phyloP scores from a whole-genome alignment of 805 yeast genomes.

The Tetrapisispora namnaoensis region DNA sequence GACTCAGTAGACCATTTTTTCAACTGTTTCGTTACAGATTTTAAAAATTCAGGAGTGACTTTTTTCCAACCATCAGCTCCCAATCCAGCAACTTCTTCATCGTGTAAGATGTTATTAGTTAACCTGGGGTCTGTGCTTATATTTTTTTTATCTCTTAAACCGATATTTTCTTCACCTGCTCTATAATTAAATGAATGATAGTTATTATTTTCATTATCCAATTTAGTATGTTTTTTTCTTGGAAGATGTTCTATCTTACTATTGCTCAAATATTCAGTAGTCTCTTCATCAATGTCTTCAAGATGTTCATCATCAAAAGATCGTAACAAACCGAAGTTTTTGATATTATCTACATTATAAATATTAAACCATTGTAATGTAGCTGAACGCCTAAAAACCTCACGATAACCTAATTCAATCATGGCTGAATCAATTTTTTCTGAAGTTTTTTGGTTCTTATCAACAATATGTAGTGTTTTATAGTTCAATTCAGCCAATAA shows the following conservation, averaged over 20 bases:
- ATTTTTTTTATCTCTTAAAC: constrained; percentile 74
- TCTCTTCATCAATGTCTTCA: constrained; percentile 1
- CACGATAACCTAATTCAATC: constrained; percentile 67
- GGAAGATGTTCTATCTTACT: constrained; percentile 8
- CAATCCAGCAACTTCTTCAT: constrained; percentile 63
- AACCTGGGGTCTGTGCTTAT: constrained; percentile 77
- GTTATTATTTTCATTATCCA: neutral
- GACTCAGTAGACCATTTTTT: constrained; percentile 45
- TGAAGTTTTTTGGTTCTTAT: constrained; percentile 4
- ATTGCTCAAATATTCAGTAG: constrained; percentile 19
- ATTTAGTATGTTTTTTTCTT: neutral
- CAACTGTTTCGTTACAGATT: constrained; percentile 46
- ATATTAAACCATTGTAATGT: constrained; percentile 38
- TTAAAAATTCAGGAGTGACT: constrained; percentile 41
- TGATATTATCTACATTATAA: constrained; percentile 31
- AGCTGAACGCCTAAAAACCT: constrained; percentile 38
- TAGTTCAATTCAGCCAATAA: constrained; percentile 26
- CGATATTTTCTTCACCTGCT: constrained; percentile 80
- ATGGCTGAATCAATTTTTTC: constrained; percentile 44
- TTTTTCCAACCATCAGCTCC: constrained; percentile 57
- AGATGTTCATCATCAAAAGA: neutral
- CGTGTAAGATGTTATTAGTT: constrained; percentile 53
- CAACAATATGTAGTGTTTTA: constrained; percentile 16
- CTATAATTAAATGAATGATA: constrained; percentile 67
- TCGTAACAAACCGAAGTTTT: constrained; percentile 7